Evolutionary conservation across 495 filamentous ascomycete species (phyloP).

Genomic region (Aspergillus sclerotiicarbonarius): DNA sequence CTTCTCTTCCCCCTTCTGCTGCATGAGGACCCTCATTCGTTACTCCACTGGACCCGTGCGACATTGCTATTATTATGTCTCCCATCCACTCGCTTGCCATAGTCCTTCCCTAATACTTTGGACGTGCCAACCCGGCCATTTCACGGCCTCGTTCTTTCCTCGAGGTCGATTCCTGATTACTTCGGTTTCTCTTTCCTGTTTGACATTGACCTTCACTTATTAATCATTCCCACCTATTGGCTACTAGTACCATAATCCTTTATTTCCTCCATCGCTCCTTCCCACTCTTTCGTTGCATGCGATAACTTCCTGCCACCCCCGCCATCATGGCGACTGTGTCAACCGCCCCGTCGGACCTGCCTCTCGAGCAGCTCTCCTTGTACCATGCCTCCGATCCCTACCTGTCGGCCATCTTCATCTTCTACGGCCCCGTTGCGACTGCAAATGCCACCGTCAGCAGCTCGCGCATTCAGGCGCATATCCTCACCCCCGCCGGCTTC

Average conservation of each 20-base stretch:
- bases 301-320: conserved; percentile 15
- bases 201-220: neutral
- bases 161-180: conserved; percentile 3
- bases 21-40: conserved; percentile 18
- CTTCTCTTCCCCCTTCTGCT: conserved; percentile 16
- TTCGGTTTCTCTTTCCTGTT: neutral
- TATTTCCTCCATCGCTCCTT: conserved; percentile 3
- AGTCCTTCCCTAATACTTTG: conserved; percentile 11
- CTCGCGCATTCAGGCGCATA: conserved; percentile 87
- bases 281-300: conserved; percentile 11
- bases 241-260: neutral
- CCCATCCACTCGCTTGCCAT: conserved; percentile 7
- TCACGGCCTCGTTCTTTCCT: conserved; percentile 11
- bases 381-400: conserved; percentile 79
- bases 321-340: conserved; percentile 37
- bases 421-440: conserved; percentile 81
- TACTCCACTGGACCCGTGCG: conserved; percentile 12
- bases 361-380: conserved; percentile 72
- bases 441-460: conserved; percentile 81
- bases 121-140: conserved; percentile 10
- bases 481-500: conserved; percentile 85
- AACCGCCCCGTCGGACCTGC: conserved; percentile 50
- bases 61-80: conserved; percentile 18
- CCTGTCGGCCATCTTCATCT: conserved; percentile 74
- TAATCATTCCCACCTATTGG: neutral